Percentiles rank a stretch among this genome's conserved stretches.
Conservation (phyloP, 2,329 filamentous ascomycete species). For the Colletotrichum tamarilloi region DNA sequence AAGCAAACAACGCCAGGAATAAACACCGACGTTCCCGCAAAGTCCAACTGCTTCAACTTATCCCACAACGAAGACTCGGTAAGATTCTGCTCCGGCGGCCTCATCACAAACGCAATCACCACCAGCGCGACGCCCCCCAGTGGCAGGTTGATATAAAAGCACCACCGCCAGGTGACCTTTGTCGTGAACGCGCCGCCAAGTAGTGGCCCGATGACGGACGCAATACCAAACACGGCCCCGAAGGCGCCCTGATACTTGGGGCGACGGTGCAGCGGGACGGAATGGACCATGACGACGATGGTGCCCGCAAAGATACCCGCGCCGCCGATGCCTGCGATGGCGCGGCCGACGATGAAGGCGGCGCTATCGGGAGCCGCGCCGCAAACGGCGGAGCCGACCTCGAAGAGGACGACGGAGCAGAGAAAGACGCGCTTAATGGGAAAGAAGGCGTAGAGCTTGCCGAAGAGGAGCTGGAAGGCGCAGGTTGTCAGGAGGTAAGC, state of each 20-base stretch:
- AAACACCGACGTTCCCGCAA: constrained; percentile 26
- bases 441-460: constrained; percentile 44
- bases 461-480: constrained; percentile 44
- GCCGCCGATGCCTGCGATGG: constrained; percentile 49
- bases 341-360: constrained; percentile 51
- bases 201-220: constrained; percentile 42
- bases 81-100: constrained; percentile 34
- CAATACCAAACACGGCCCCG: constrained; percentile 54
- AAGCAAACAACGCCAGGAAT: constrained; percentile 52
- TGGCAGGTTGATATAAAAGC: constrained; percentile 50
- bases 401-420: constrained; percentile 40
- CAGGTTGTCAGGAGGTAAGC: constrained; percentile 44
- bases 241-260: constrained; percentile 46
- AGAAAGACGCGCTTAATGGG: constrained; percentile 43
- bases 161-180: constrained; percentile 48
- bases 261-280: constrained; percentile 52
- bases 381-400: constrained; percentile 46
- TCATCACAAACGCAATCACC: constrained; percentile 41
- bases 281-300: constrained; percentile 43
- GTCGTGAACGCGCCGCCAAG: constrained; percentile 44
- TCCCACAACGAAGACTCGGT: constrained; percentile 36
- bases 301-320: constrained; percentile 49
- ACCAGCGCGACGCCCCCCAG: constrained; percentile 43
- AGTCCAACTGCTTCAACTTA: constrained; percentile 44
- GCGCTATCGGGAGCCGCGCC: constrained; percentile 44